Conservation (phyloP, 1,284 basidiomycete species). For the Rhizoctonia solani region DNA sequence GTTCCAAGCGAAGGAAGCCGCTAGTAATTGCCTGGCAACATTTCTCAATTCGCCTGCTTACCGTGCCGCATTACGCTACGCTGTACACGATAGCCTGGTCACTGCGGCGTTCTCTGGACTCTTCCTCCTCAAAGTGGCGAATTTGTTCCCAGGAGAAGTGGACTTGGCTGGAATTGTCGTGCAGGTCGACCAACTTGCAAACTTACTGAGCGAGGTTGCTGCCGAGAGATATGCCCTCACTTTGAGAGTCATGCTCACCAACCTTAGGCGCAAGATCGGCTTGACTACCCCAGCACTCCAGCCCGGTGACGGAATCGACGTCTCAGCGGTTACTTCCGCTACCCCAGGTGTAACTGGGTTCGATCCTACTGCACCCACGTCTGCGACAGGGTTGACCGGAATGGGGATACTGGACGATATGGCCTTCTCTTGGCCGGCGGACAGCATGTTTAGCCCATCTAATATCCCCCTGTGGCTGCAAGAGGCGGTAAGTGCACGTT, state of each 20-base stretch:
- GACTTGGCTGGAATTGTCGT: constrained; percentile 72
- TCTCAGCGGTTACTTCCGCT: constrained; percentile 35
- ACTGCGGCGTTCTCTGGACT: constrained; percentile 90
- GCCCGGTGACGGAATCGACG: constrained; percentile 36
- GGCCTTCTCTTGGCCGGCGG: constrained; percentile 74
- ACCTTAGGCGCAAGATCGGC: constrained; percentile 83
- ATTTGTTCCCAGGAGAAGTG: constrained; percentile 79
- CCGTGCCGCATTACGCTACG: constrained; percentile 80
- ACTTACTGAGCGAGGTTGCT: constrained; percentile 80
- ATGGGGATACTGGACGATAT: constrained; percentile 69
- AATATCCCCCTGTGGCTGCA: constrained; percentile 80
- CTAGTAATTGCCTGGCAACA: constrained; percentile 78
- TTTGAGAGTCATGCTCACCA: constrained; percentile 86
- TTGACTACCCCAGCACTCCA: constrained; percentile 59
- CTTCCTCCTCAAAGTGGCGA: constrained; percentile 90
- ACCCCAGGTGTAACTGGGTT: constrained; percentile 39
- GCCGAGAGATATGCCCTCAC: constrained; percentile 92
- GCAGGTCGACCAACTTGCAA: constrained; percentile 83
- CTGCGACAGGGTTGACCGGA: constrained; percentile 37
- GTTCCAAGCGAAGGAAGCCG: constrained; percentile 91
- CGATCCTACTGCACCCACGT: too few species aligned
- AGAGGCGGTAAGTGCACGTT: constrained; percentile 56
- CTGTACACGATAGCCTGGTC: constrained; percentile 90
- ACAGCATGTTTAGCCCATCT: constrained; percentile 75
- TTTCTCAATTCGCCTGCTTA: constrained; percentile 79